Evolutionary conservation across 768 basidiomycete species (phyloP).

Genomic region (Tricholoma bakamatsutake): DNA sequence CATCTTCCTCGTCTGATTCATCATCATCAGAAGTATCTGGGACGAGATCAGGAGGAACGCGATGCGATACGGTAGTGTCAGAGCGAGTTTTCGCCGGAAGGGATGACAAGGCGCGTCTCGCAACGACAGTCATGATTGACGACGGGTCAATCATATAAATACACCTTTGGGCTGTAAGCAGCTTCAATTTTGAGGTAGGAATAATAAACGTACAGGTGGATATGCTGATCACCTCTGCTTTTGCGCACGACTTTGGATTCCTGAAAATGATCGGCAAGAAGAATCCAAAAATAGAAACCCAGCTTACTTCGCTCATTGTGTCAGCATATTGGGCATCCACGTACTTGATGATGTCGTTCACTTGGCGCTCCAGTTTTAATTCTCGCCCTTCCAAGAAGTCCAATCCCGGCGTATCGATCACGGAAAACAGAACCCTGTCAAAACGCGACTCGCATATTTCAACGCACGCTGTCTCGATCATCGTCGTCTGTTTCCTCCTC

Average conservation of each 20-base stretch:
- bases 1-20: constrained; percentile 43
- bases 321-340: constrained; percentile 79
- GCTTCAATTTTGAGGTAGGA: constrained; percentile 2
- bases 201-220: constrained; percentile 63
- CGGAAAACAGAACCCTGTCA: constrained; percentile 72
- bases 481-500: constrained; percentile 51
- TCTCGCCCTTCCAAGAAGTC: constrained; percentile 72
- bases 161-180: constrained; percentile 41
- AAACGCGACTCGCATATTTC: constrained; percentile 83
- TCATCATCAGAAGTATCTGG: constrained; percentile 48
- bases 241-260: constrained; percentile 86
- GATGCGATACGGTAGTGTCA: constrained; percentile 57
- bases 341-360: constrained; percentile 68
- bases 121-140: constrained; percentile 52
- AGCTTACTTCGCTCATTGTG: constrained; percentile 76
- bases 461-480: constrained; percentile 62
- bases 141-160: constrained; percentile 83
- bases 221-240: constrained; percentile 85
- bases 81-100: constrained; percentile 54
- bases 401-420: constrained; percentile 82
- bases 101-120: constrained; percentile 43
- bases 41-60: constrained; percentile 47
- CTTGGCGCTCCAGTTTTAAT: constrained; percentile 74
- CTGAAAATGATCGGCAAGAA: constrained; percentile 29
- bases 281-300: neutral